These are phyloP conservation scores for Gracilaria gracilis DNA, from an alignment of 23 red algal genomes.

Conservation along the genomic window DNA sequence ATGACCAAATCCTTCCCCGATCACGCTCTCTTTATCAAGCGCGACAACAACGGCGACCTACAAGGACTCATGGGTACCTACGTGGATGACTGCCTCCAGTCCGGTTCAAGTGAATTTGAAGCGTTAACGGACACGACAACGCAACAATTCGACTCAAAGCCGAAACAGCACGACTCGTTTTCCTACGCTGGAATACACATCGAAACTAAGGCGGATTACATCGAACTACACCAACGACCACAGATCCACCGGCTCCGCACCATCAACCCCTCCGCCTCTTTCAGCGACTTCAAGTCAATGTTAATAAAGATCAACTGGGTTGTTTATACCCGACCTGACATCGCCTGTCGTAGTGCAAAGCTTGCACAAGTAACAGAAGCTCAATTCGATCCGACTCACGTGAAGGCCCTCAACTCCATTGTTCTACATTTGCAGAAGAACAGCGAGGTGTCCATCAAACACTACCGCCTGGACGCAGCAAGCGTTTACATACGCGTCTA, in stretches of 20 bases:
- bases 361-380: background rate
- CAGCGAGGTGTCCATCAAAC: background rate
- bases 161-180: background rate
- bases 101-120: background rate
- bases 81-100: background rate
- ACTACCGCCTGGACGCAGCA: background rate
- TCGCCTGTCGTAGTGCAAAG: background rate
- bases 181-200: background rate
- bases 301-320: background rate
- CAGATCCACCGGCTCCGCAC: background rate
- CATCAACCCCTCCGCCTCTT: background rate
- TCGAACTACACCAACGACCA: background rate
- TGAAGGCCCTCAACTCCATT: background rate
- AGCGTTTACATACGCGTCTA: background rate
- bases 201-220: too few relatives aligned
- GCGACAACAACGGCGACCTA: too few relatives aligned
- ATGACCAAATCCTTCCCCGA: too few relatives aligned
- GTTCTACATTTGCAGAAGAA: background rate
- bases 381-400: background rate
- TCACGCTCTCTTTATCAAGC: too few relatives aligned
- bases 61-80: background rate
- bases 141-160: background rate
- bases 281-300: conserved; percentile 1
- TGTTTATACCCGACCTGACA: background rate
- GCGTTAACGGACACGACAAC: background rate